Percentiles rank a stretch among this genome's conserved stretches.
Evolutionary conservation across 192 early-diverging fungal genomes (phyloP).

Genomic region (Backusella australiensis): DNA sequence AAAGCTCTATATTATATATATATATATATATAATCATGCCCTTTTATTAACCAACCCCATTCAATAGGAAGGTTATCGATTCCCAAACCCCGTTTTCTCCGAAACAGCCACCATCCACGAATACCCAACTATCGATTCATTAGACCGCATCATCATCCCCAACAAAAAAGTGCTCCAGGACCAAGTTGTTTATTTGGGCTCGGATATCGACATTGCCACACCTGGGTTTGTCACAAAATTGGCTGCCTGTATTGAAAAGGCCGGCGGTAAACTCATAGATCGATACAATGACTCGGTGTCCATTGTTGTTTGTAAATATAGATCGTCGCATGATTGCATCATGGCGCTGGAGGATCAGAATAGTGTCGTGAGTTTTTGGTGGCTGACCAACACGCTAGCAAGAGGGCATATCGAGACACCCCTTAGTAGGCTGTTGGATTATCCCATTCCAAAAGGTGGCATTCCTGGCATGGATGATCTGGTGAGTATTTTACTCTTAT

Average conservation of each 20-base stretch:
- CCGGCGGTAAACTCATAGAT: conserved; percentile 2
- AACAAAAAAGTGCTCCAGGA: not conserved
- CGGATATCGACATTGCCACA: not conserved
- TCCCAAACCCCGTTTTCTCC: not conserved
- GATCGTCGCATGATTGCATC: not conserved
- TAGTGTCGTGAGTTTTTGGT: conserved; percentile 49
- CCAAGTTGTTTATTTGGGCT: not conserved
- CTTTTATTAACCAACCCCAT: not conserved
- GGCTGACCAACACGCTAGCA: conserved; percentile 46
- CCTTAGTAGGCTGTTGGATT: conserved; percentile 46
- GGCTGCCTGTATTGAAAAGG: not conserved
- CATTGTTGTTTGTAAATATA: conserved; percentile 13
- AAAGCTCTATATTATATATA: too few species aligned
- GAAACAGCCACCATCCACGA: not conserved
- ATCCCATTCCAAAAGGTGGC: conserved; percentile 47
- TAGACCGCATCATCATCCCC: not conserved
- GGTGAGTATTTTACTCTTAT: conserved; percentile 16
- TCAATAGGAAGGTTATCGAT: not conserved
- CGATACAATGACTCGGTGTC: not conserved
- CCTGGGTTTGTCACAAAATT: not conserved
- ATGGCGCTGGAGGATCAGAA: conserved; percentile 41
- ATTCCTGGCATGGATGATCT: conserved; percentile 47
- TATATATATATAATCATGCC: not conserved
- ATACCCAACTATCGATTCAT: not conserved
- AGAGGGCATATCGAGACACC: conserved; percentile 42